phyloP scores from a whole-genome alignment of 805 yeast genomes.

The Scheffersomyces coipomensis region DNA sequence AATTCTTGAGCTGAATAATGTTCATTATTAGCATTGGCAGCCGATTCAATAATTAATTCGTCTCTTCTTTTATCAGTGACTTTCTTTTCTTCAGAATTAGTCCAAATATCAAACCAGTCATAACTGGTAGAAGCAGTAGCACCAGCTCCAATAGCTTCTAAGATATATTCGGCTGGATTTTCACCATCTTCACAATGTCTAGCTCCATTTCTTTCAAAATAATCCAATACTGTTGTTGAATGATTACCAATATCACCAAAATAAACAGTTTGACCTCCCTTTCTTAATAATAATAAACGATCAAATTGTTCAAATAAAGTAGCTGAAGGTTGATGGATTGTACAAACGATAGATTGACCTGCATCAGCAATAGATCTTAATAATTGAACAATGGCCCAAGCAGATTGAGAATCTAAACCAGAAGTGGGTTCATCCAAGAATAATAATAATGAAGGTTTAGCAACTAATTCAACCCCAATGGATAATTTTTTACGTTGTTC shows the following conservation, averaged over 20 bases:
- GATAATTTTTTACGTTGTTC: constrained; percentile 17
- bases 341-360: constrained; percentile 69
- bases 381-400: constrained; percentile 57
- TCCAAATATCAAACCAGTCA: constrained; percentile 70
- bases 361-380: constrained; percentile 43
- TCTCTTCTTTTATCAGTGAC: constrained; percentile 11
- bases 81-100: constrained; percentile 16
- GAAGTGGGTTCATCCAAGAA: constrained; percentile 66
- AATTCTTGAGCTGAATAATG: background rate
- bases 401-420: constrained; percentile 57
- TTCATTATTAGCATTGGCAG: background rate
- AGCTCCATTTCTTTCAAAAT: constrained; percentile 34
- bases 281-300: constrained; percentile 26
- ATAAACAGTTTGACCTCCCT: constrained; percentile 24
- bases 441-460: constrained; percentile 34
- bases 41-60: constrained; percentile 7
- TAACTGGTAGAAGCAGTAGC: constrained; percentile 60
- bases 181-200: constrained; percentile 55
- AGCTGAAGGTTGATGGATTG: constrained; percentile 56
- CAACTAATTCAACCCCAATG: constrained; percentile 17
- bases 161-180: constrained; percentile 28
- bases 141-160: constrained; percentile 71
- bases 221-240: constrained; percentile 15
- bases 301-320: constrained; percentile 41
- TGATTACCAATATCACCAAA: constrained; percentile 23